Base-by-base conservation (phyloP, 2,329 filamentous ascomycete genomes). In the Stemphylium vesicarium region DNA sequence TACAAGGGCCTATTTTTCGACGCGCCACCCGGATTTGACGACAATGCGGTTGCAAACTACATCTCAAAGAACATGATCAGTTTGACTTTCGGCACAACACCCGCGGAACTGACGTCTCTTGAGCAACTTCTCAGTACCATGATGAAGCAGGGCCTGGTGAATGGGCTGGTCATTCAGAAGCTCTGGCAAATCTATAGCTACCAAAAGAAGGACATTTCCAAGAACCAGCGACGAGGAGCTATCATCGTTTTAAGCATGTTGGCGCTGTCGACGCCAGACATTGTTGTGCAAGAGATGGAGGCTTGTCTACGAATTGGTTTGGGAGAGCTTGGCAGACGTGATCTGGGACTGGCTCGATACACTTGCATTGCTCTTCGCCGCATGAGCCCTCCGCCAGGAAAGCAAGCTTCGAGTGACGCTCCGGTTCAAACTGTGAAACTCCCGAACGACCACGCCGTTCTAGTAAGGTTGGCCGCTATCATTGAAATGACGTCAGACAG, bases 41-140 rank as follows among this genome's bases (percentile, higher is more conserved):
- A 87, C 26, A 97, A 97, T 64, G 93, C 97, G 70, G 88, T 93
- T 2, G 93, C 95, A 42, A 97, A 96, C 74, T 99, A 96, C 72
- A 89, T 99, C 69, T 94, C 94, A 22, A 87, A 93, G 59, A 99
- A 98, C 77, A 99, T 99, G 94, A 98, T 98, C 76, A 97, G 93
- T 81, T 79, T 99, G 69, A 99, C 95, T 0, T 98, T 96, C 75
- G 94, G 93, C 24, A 93, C 94, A 1, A 96, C 94, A 0, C 92
- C 94, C 0, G 95, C 96, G 1, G 95, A 99, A 73, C 80, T 99
- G 50, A 99, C 95, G 0, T 98, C 92, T 41, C 82, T 99, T 8
- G 95, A 99, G 76, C 95, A 99, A 76, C 82, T 99, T 3, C 82
- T 99, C 6, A 92, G 91, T 59, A 98, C 92, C 0, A 99, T 99